Base-by-base conservation (phyloP, 164 flowering plant species). In the Vitis labrusca region DNA sequence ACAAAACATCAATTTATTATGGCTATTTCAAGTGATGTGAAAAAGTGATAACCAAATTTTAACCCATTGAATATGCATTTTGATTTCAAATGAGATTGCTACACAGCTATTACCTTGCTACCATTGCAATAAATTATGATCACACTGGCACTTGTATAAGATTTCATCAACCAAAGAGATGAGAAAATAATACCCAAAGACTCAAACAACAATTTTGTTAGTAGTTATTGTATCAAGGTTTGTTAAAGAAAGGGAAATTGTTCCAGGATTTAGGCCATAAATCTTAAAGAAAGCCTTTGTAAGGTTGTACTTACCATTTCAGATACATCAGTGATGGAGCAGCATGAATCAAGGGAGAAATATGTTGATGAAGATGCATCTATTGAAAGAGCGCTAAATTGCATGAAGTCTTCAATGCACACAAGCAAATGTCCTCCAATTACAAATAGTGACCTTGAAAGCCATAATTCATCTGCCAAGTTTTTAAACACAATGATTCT, bases 391-490 rank as follows among this genome's bases (percentile, higher is more conserved):
- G 82, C 62, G 59, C 85, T 74, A 48, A 90, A 82, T 75, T 79
- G 86, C 79, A 51, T 63, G 17, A 90, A 50, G 73, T 90, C 92
- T 71, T 90, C 97, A 50, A 63, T 73, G 78, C 93, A 92, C 10
- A 88, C 56, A 74, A 89, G 61, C 64, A 92, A 37, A 78, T 84
- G 79, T 10, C 84, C 84, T 76, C 81, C 85, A 27, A 71, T 67
- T 64, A 90, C 78, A 81, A 89, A 86, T n/a, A 92, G 54, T 10
- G 93, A 89, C 81, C 94, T 83, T 61, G 80, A 70, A 65, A 81
- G 63, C 93, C 93, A 92, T 61, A 67, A 68, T 60, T 80, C 77
- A 66, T 77, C 97, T 90, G 91, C 65, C 44, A 48, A 71, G 59
- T 68, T 27, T 53, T 2, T 48, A 61, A 67, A 47, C 37, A 65